phyloP scores from a whole-genome alignment of 495 filamentous ascomycete genomes.

The Eremomyces bilateralis region DNA sequence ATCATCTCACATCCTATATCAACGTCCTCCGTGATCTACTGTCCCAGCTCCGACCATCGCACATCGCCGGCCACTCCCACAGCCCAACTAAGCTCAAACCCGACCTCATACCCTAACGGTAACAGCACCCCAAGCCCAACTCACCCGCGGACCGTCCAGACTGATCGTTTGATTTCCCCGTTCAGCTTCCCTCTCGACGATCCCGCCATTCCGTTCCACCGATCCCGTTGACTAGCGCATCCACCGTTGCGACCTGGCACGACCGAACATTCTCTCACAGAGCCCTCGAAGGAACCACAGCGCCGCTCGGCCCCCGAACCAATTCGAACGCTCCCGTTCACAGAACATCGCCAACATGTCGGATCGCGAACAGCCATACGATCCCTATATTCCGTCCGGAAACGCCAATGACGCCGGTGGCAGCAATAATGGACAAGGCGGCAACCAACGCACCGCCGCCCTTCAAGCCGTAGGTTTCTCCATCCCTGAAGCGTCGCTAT shows the following conservation, averaged over 20 bases:
- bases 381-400: conserved; percentile 71
- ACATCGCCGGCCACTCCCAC: too few species aligned
- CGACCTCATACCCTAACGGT: too few species aligned
- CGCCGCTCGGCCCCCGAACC: background rate
- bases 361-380: conserved; percentile 59
- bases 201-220: background rate
- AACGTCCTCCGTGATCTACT: too few species aligned
- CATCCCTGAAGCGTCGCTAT: too few species aligned
- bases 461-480: conserved; percentile 56
- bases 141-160: too few species aligned
- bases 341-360: conserved; percentile 27
- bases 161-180: too few species aligned
- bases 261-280: background rate
- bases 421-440: conserved; percentile 31
- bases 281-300: conserved; percentile 2
- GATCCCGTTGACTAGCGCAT: background rate
- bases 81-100: too few species aligned
- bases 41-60: too few species aligned
- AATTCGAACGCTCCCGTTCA: conserved; percentile 1
- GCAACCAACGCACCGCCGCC: conserved; percentile 43
- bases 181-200: background rate
- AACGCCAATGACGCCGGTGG: conserved; percentile 23
- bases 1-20: too few species aligned
- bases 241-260: background rate
- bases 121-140: too few species aligned